A percentile compares a stretch with the other conserved stretches of the same genome.
These are phyloP conservation scores for Candida silvicultrix DNA, from an alignment of 805 yeast species.

Conservation along the genomic window DNA sequence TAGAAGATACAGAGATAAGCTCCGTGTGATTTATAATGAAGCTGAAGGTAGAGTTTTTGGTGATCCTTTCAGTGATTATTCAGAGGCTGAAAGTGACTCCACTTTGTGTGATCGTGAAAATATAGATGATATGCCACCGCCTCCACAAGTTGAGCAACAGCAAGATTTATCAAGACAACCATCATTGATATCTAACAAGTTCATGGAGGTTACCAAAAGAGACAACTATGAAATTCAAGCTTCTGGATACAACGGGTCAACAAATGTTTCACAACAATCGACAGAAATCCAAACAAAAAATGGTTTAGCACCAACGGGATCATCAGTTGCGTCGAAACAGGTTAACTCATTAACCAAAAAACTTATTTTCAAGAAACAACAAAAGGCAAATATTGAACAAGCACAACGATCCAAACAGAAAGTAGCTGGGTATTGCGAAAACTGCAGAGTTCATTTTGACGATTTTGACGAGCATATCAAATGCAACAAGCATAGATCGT, in stretches of 20 bases:
- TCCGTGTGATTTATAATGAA: slow-evolving; percentile 12
- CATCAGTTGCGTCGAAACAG: slow-evolving; percentile 50
- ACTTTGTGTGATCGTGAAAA: background rate
- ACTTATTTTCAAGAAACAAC: slow-evolving; percentile 20
- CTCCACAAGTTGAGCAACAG: slow-evolving; percentile 3
- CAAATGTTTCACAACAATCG: background rate
- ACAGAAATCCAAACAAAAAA: slow-evolving; percentile 33
- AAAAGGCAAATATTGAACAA: slow-evolving; percentile 10
- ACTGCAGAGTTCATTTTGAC: slow-evolving; percentile 80
- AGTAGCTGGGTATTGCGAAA: slow-evolving; percentile 84
- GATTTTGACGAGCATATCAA: slow-evolving; percentile 70
- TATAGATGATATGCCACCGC: slow-evolving; percentile 15
- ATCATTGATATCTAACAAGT: slow-evolving; percentile 13
- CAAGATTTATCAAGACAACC: slow-evolving; percentile 14
- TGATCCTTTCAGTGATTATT: background rate
- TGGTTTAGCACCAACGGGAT: slow-evolving; percentile 55
- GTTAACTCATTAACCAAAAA: slow-evolving; percentile 42
- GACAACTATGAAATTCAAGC: slow-evolving; percentile 27
- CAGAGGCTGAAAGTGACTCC: slow-evolving; percentile 6
- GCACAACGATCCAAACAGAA: slow-evolving; percentile 17
- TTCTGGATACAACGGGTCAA: slow-evolving; percentile 1
- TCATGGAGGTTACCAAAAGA: slow-evolving; percentile 17
- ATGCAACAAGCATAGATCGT: slow-evolving; percentile 65
- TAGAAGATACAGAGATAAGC: slow-evolving; percentile 33
- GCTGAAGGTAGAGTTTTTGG: slow-evolving; percentile 1